Base-by-base conservation (phyloP, 441 rosid species). In the Brassica balearica region DNA sequence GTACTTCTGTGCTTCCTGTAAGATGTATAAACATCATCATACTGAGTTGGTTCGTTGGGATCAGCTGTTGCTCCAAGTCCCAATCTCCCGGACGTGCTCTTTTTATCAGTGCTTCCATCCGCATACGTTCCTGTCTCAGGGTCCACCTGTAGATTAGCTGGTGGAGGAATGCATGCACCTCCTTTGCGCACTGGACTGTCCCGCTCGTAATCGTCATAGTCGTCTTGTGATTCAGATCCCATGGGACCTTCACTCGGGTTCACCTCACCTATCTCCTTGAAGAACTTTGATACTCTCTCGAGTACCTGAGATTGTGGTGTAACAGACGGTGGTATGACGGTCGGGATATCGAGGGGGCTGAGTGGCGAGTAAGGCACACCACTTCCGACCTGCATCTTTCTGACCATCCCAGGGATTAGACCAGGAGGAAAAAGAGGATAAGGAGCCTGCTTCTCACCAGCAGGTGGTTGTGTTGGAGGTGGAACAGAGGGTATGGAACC, bases 361-460 rank as follows among this genome's bases (percentile, higher is more conserved):
- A 96, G 65, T 69, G 98, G 91, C 11, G 98, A 92, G 88, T 94
- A 96, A 12, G 99, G 98, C 46, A 96, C 99, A n/a, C 98, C 99
- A 77, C 98, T 96, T 32, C 99, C 99, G 3, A 95, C 87, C 86
- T 95, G 98, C 97, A 92, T 95, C 88, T 92, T 95, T 81, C 87
- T 91, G 20, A 95, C 98, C 99, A 95, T 95, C 46, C 97, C 98
- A 62, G 98, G 99, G 65, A 95, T 93, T 73, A 95, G 91, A 80
- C 98, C 99, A 14, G 98, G 99, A 46, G 99, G 99, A 79, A 96
- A 96, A 68, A 94, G 85, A 72, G 99, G 99, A 83, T 94, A 96
- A 2, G 97, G 94, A n/a, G 98, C 88, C 78, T 85, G 76, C 46
- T 93, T 95, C 78, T 95, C 99, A 51, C 81, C 90, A 72, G 84